Evolutionary conservation across 1,284 basidiomycete species (phyloP).

Genomic region (Ceratobasidium sp.): DNA sequence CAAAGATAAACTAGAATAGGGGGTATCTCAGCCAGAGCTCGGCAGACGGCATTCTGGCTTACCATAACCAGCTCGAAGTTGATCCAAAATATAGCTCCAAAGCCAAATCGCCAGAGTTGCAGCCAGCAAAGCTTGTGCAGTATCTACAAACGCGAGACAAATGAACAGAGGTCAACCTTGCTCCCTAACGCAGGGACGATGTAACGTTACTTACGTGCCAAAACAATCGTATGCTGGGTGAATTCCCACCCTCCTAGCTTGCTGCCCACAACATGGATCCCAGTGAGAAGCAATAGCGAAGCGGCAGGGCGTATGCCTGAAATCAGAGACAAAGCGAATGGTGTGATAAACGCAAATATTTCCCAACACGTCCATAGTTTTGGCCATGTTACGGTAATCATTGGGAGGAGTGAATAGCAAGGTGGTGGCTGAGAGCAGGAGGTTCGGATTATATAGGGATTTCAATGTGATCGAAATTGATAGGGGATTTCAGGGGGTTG

Average conservation of each 20-base stretch:
- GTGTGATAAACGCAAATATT: not conserved
- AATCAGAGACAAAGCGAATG: not conserved
- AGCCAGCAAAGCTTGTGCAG: not conserved
- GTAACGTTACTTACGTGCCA: not conserved
- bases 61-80: too few relatives aligned
- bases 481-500: not conserved
- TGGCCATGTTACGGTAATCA: not conserved
- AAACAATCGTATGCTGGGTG: not conserved
- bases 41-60: too few relatives aligned
- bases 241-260: not conserved
- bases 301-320: not conserved
- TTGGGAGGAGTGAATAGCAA: not conserved
- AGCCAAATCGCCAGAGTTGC: not conserved
- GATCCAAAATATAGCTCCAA: too few relatives aligned
- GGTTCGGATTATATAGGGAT: not conserved
- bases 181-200: not conserved
- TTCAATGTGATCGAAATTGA: not conserved
- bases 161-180: too few relatives aligned
- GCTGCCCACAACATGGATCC: not conserved
- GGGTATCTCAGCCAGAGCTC: not conserved
- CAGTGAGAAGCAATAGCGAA: not conserved
- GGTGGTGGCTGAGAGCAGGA: not conserved
- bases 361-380: not conserved
- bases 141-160: not conserved
- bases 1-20: not conserved